Percentiles rank a stretch among this genome's conserved stretches.
phyloP scores from a whole-genome alignment of 2,329 filamentous ascomycete genomes.

The Cryphonectria japonica region DNA sequence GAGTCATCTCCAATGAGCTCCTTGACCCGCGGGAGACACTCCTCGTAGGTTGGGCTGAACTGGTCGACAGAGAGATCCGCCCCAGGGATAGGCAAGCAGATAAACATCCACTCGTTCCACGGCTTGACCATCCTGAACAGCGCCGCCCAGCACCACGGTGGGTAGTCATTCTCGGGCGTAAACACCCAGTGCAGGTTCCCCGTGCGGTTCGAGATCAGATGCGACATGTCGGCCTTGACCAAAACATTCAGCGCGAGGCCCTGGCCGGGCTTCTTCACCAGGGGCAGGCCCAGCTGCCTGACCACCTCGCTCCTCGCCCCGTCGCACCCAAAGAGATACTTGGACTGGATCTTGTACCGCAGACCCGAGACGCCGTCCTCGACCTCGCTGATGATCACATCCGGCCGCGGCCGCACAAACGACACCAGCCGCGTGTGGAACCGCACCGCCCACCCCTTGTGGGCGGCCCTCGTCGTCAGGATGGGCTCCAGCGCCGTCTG shows the following conservation, averaged over 20 bases:
- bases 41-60: slow-evolving; percentile 47
- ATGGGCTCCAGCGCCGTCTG: slow-evolving; percentile 54
- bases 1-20: slow-evolving; percentile 60
- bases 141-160: slow-evolving; percentile 53
- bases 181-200: slow-evolving; percentile 67
- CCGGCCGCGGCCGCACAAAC: slow-evolving; percentile 35
- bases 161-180: slow-evolving; percentile 55
- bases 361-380: slow-evolving; percentile 3
- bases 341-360: slow-evolving; percentile 45
- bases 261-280: slow-evolving; percentile 39
- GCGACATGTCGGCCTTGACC: slow-evolving; percentile 49
- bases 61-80: slow-evolving; percentile 40
- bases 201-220: slow-evolving; percentile 51
- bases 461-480: slow-evolving; percentile 46
- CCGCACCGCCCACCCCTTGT: slow-evolving; percentile 45
- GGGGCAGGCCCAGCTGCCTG: slow-evolving; percentile 41
- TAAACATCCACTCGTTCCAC: slow-evolving; percentile 66
- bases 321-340: slow-evolving; percentile 61
- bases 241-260: slow-evolving; percentile 47
- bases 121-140: slow-evolving; percentile 65
- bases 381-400: slow-evolving; percentile 26
- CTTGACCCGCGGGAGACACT: slow-evolving; percentile 50
- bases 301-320: slow-evolving; percentile 48
- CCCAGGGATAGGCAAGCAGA: slow-evolving; percentile 51
- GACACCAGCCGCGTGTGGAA: slow-evolving; percentile 47